These are phyloP conservation scores for Strigomonas culicis DNA, from an alignment of 208 protist species.

Conservation along the genomic window DNA sequence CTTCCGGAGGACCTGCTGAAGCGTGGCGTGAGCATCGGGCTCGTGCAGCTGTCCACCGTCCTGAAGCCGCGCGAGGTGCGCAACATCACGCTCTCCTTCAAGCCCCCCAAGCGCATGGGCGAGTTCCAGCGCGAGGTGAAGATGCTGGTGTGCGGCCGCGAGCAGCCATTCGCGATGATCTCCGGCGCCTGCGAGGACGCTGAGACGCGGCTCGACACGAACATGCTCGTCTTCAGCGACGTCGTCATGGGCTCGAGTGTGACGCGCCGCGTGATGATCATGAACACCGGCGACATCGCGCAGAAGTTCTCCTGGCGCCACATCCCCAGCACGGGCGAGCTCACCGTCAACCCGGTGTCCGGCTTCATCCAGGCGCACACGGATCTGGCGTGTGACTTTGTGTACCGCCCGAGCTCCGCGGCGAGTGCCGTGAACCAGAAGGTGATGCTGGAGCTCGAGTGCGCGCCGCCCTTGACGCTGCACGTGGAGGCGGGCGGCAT, in stretches of 20 bases:
- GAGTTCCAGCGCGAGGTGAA: slow-evolving; percentile 87
- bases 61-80: slow-evolving; percentile 82
- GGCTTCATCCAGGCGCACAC: slow-evolving; percentile 87
- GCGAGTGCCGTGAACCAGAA: slow-evolving; percentile 26
- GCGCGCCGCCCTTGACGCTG: slow-evolving; percentile 60
- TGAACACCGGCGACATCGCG: slow-evolving; percentile 96
- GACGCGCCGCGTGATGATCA: slow-evolving; percentile 79
- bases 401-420: slow-evolving; percentile 75
- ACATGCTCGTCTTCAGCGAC: slow-evolving; percentile 88
- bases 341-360: slow-evolving; percentile 70
- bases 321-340: slow-evolving; percentile 41
- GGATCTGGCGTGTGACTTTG: slow-evolving; percentile 87
- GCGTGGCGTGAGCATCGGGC: slow-evolving; percentile 63
- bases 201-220: slow-evolving; percentile 93
- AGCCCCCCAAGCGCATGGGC: slow-evolving; percentile 76
- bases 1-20: slow-evolving; percentile 54
- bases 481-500: slow-evolving; percentile 85
- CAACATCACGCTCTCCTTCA: slow-evolving; percentile 72
- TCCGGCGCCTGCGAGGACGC: slow-evolving; percentile 91
- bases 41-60: slow-evolving; percentile 27
- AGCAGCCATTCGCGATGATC: slow-evolving; percentile 81
- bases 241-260: slow-evolving; percentile 81
- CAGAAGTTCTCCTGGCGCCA: slow-evolving; percentile 89
- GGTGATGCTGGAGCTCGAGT: slow-evolving; percentile 81
- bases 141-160: slow-evolving; percentile 87